Evolutionary conservation across 345 rosid species (phyloP).

Genomic region (Eucalyptus sideroxylon): DNA sequence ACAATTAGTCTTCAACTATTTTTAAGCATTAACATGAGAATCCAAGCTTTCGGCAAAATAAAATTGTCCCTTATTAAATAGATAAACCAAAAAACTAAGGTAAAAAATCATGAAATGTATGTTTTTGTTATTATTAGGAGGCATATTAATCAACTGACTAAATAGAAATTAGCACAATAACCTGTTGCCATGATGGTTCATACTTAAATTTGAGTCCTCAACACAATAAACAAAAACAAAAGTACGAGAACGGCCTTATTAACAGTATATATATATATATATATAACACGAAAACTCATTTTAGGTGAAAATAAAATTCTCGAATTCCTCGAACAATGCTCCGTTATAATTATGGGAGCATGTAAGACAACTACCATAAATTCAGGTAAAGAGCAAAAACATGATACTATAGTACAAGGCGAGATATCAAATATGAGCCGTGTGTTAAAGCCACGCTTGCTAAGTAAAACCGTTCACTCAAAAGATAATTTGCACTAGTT

Average conservation of each 20-base stretch:
- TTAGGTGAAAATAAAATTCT: accelerated
- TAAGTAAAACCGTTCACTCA: background rate
- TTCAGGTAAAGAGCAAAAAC: background rate
- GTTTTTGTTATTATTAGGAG: background rate
- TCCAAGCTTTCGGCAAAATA: accelerated
- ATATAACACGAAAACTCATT: background rate
- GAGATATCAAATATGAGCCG: background rate
- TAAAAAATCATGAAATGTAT: background rate
- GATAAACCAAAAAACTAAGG: accelerated
- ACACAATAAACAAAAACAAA: background rate
- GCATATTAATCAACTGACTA: accelerated
- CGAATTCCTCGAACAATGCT: no score
- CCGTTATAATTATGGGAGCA: background rate
- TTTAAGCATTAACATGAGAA: background rate
- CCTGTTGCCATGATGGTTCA: accelerated
- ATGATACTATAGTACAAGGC: accelerated
- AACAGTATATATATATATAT: background rate
- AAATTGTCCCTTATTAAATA: background rate
- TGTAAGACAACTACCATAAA: background rate
- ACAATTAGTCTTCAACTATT: accelerated
- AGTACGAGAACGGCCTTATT: accelerated
- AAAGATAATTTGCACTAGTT: background rate
- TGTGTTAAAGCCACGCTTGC: background rate
- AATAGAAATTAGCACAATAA: accelerated
- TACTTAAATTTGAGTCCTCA: accelerated